Percentiles rank a stretch among this genome's conserved stretches.
phyloP scores from a whole-genome alignment of 164 flowering plant species.

The Macadamia integrifolia region DNA sequence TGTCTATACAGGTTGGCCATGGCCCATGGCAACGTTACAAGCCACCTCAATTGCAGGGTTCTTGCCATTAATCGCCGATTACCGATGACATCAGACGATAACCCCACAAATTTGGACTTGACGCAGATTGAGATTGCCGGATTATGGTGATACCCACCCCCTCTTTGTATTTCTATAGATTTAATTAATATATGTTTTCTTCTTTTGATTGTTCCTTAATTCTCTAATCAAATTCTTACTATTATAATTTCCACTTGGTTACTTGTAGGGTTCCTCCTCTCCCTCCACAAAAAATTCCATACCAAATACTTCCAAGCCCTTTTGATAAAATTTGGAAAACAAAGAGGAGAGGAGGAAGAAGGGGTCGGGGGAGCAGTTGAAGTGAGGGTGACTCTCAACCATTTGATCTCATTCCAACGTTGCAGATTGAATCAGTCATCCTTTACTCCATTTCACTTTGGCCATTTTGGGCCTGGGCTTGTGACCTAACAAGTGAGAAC shows the following conservation, averaged over 20 bases:
- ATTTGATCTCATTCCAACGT: too few species aligned
- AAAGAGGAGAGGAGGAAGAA: conserved; percentile 31
- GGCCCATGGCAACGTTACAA: conserved; percentile 30
- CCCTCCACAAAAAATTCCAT: conserved; percentile 47
- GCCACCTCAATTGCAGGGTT: conserved; percentile 64
- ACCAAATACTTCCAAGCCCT: conserved; percentile 52
- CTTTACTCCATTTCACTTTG: too few species aligned
- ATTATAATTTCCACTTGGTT: not conserved
- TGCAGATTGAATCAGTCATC: too few species aligned
- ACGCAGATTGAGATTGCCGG: conserved; percentile 64
- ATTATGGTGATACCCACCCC: conserved; percentile 31
- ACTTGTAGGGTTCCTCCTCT: conserved; percentile 41
- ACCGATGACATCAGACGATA: conserved; percentile 11
- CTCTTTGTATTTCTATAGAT: not conserved
- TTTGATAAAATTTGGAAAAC: conserved; percentile 68
- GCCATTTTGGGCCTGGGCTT: too few species aligned
- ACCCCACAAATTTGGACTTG: conserved; percentile 38
- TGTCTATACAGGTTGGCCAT: conserved; percentile 46
- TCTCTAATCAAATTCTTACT: not conserved
- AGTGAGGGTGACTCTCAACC: too few species aligned
- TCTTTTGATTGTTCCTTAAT: not conserved
- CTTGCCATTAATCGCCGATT: conserved; percentile 69
- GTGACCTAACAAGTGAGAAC: too few species aligned
- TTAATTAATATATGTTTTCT: not conserved
- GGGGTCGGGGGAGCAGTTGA: too few species aligned